Conservation (phyloP, 345 rosid species). For the Eucalyptus viminalis region DNA sequence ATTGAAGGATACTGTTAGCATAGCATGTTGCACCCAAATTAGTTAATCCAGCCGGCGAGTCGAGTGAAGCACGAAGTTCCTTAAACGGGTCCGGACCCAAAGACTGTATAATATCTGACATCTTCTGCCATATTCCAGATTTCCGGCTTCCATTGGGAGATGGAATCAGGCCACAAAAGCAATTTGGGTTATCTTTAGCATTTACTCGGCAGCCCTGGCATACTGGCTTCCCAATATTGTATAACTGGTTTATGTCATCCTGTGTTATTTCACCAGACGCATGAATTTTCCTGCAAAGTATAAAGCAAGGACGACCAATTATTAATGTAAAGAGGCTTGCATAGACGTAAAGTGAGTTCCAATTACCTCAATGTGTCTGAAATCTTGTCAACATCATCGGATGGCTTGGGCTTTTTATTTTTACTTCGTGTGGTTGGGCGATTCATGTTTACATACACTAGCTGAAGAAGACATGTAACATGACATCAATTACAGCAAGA, state of each 20-base stretch:
- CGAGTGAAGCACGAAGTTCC: conserved; percentile 55
- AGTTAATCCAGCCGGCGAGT: conserved; percentile 85
- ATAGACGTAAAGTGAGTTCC: neutral
- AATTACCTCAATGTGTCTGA: neutral
- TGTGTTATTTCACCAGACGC: conserved; percentile 42
- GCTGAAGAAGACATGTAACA: neutral
- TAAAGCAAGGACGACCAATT: neutral
- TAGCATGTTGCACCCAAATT: conserved; percentile 96
- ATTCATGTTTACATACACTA: neutral
- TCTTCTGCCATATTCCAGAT: conserved; percentile 91
- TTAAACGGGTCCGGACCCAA: conserved; percentile 61
- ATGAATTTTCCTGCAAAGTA: conserved; percentile 56
- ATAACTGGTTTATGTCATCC: conserved; percentile 57
- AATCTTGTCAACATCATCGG: neutral
- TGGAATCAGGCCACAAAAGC: conserved; percentile 83
- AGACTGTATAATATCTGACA: conserved; percentile 47
- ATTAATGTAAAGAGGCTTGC: neutral
- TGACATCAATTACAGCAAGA: neutral
- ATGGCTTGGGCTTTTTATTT: neutral
- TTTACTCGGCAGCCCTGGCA: conserved; percentile 96
- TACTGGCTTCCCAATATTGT: conserved; percentile 59
- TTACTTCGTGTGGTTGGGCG: neutral
- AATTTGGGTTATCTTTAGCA: conserved; percentile 88
- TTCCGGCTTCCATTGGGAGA: conserved; percentile 76
- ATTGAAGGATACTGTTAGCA: conserved; percentile 96